Percentiles rank a stretch among this genome's conserved stretches.
Conservation (phyloP, 495 filamentous ascomycete genomes). For the Copromyces sp. region DNA sequence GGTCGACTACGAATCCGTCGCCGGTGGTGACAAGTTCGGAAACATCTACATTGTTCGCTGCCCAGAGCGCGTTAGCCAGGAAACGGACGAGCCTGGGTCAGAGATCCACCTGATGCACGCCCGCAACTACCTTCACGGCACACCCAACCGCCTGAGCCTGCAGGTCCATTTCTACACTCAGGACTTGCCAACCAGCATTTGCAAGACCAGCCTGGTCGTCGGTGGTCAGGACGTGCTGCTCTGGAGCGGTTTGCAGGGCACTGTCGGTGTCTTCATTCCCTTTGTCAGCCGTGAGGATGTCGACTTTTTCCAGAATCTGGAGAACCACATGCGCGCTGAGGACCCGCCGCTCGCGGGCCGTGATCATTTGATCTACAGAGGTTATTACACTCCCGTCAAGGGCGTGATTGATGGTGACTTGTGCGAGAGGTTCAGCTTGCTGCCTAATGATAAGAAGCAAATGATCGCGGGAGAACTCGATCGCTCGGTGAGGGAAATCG, state of each 20-base stretch:
- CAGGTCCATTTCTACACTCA: slow-evolving; percentile 84
- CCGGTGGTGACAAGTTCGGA: slow-evolving; percentile 95
- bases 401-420: slow-evolving; percentile 97
- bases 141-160: slow-evolving; percentile 70
- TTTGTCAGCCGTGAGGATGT: slow-evolving; percentile 86
- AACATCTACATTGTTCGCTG: slow-evolving; percentile 90
- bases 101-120: slow-evolving; percentile 85
- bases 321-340: slow-evolving; percentile 73
- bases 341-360: slow-evolving; percentile 80
- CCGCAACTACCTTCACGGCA: slow-evolving; percentile 76
- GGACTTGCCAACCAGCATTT: slow-evolving; percentile 83
- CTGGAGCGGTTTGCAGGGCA: slow-evolving; percentile 91
- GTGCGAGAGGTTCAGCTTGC: slow-evolving; percentile 77
- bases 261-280: slow-evolving; percentile 82
- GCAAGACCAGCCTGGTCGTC: slow-evolving; percentile 81
- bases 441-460: slow-evolving; percentile 79
- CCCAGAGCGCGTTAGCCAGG: slow-evolving; percentile 74
- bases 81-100: slow-evolving; percentile 84
- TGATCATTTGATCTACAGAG: slow-evolving; percentile 88
- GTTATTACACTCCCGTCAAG: slow-evolving; percentile 97
- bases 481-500: slow-evolving; percentile 80
- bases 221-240: slow-evolving; percentile 86
- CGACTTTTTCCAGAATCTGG: slow-evolving; percentile 92
- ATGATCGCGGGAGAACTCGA: slow-evolving; percentile 91
- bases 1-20: slow-evolving; percentile 95